Base-by-base conservation (phyloP, 2,329 filamentous ascomycete genomes). In the Lasiodiplodia citricola region DNA sequence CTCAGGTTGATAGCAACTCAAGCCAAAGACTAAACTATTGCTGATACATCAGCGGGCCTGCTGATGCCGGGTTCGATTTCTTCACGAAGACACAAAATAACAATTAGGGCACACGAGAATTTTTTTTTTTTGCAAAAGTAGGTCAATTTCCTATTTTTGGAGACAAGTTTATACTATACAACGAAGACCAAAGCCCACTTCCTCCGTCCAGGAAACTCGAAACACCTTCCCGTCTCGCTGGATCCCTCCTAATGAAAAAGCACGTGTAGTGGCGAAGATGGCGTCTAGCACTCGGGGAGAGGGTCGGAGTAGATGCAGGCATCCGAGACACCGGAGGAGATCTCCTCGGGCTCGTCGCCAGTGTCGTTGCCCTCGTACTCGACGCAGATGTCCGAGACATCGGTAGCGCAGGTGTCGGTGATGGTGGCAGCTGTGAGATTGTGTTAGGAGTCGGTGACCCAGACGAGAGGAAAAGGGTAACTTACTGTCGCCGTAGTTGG, bases 401-500 rank as follows among this genome's bases (percentile, higher is more conserved):
- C 72, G 25, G 75, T 76, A 55, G 74, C 76, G 72, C 67, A 68
- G 11, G 67, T 57, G 41, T 57, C 67, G 70, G 67, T 47, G 57
- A 68, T 62, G 35, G 66, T 68, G 18, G 66, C 57, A 35, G 66
- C 64, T 66, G 41, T 21, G 28, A n/a, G 3, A 57, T 25, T 8
- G 7, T 31, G 25, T 66, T 35, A 66, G 51, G 16, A 50, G 31
- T 1, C 16, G 11, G 8, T 23, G 5, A 4, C 16, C 38, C 14
- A 23, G 51, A 25, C 18, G 16, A 18, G 16, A 18, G 64, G 3
- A 18, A 25, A 37, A 14, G 23, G 57, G 4, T n/a, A 41, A 57
- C 64, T 57, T 37, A 66, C 64, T 83, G 71, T 85, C 83, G 44
- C 83, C 83, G 71, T 83, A 86, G 80, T 86, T 87, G 69, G 79